These are phyloP conservation scores for Salicornia ramosissima DNA, from an alignment of 148 eudicot genomes.

Conservation along the genomic window DNA sequence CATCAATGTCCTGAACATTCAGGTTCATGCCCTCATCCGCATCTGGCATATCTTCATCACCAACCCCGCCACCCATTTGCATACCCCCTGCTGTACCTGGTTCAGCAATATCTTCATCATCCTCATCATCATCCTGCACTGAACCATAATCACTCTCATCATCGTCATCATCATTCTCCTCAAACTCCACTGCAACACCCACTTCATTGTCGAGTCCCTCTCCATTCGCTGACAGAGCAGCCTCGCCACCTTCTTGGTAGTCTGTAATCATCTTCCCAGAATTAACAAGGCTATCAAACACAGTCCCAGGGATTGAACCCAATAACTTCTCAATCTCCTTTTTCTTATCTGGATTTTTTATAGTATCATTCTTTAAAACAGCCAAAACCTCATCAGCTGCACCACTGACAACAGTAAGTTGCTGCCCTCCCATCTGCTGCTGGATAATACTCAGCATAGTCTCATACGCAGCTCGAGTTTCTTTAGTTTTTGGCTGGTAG, in stretches of 20 bases:
- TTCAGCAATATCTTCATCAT: conserved; percentile 61
- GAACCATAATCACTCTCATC: conserved; percentile 62
- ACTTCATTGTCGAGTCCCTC: conserved; percentile 68
- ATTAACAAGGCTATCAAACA: conserved; percentile 53
- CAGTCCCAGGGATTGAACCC: conserved; percentile 38
- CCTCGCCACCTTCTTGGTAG: conserved; percentile 52
- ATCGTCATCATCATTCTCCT: conserved; percentile 75
- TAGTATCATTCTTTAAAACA: conserved; percentile 55
- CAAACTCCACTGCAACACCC: conserved; percentile 87
- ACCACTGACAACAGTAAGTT: conserved; percentile 54
- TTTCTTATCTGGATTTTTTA: conserved; percentile 60
- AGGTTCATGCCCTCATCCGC: conserved; percentile 59
- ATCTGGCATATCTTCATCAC: conserved; percentile 60
- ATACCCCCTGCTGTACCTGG: conserved; percentile 44
- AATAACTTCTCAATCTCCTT: conserved; percentile 70
- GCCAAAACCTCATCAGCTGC: conserved; percentile 84
- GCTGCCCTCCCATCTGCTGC: conserved; percentile 74
- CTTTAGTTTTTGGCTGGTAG: conserved; percentile 75
- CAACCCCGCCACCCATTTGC: conserved; percentile 79
- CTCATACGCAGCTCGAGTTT: conserved; percentile 75
- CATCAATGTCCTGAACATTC: conserved; percentile 79
- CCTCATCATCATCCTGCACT: conserved; percentile 68
- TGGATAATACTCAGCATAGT: conserved; percentile 65
- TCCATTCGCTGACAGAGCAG: conserved; percentile 35
- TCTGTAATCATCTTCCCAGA: conserved; percentile 63